Percentiles rank a stretch among this genome's conserved stretches.
These are phyloP conservation scores for Mrakia frigida DNA, from an alignment of 768 basidiomycete species.

Conservation along the genomic window DNA sequence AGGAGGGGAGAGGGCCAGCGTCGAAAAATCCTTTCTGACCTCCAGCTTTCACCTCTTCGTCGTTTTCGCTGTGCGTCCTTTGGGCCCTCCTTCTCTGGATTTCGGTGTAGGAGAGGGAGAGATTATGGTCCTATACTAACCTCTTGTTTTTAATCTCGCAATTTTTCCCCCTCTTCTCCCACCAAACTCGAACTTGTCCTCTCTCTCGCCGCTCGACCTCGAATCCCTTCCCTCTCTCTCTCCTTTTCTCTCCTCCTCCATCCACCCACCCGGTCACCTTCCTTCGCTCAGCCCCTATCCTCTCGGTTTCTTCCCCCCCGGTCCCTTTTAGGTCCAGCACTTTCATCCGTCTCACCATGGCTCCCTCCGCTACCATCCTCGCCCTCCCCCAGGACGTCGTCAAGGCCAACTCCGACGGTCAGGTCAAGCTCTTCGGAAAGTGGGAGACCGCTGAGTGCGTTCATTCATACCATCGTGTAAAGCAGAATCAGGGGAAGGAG, in stretches of 20 bases:
- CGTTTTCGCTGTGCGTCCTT: not conserved
- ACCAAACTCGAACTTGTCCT: not conserved
- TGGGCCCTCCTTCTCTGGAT: not conserved
- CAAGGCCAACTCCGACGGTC: slow-evolving; percentile 47
- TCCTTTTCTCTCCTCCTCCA: not conserved
- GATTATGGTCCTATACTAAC: slow-evolving; percentile 1
- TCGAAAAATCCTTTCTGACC: not conserved
- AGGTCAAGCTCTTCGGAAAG: slow-evolving; percentile 93
- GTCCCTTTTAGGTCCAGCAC: slow-evolving; percentile 4
- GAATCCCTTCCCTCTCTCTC: not conserved
- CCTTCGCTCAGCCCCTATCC: not conserved
- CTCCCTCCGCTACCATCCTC: slow-evolving; percentile 33
- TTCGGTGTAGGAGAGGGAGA: not conserved
- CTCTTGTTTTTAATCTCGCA: not conserved
- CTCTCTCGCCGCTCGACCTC: slow-evolving; percentile 1
- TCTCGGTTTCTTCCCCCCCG: slow-evolving; percentile 15
- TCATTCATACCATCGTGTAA: slow-evolving; percentile 19
- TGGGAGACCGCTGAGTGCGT: slow-evolving; percentile 98
- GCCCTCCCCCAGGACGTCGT: slow-evolving; percentile 45
- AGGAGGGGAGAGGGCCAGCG: no score
- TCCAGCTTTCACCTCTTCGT: not conserved
- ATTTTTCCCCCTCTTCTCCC: not conserved
- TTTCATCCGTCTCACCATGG: slow-evolving; percentile 21
- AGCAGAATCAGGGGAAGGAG: not conserved
- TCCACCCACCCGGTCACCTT: not conserved